Percentiles rank a stretch among this genome's conserved stretches.
phyloP scores from a whole-genome alignment of 495 filamentous ascomycete species.

The Astrothelium macrocarpum region DNA sequence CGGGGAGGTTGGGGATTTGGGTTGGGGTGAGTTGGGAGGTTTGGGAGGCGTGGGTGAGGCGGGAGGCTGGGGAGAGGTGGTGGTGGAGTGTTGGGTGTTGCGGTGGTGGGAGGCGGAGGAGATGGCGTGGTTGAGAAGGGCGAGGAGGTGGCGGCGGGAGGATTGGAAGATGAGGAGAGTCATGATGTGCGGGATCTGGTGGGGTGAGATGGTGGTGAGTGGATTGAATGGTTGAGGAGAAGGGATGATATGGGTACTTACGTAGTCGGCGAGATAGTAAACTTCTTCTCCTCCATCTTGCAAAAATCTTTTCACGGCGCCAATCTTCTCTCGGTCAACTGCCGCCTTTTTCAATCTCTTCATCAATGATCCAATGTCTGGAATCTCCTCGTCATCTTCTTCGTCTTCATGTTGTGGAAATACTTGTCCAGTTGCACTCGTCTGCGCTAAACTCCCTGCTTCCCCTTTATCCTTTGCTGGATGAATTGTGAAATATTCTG shows the following conservation, averaged over 20 bases:
- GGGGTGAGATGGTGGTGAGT: neutral
- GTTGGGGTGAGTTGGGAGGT: neutral
- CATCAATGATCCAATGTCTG: slow-evolving; percentile 57
- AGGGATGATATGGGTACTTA: slow-evolving; percentile 20
- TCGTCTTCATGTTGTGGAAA: slow-evolving; percentile 20
- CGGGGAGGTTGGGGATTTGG: neutral
- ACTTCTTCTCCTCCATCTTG: slow-evolving; percentile 72
- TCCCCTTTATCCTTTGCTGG: slow-evolving; percentile 28
- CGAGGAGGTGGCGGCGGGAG: slow-evolving; percentile 67
- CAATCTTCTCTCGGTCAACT: slow-evolving; percentile 85
- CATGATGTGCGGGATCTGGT: slow-evolving; percentile 74
- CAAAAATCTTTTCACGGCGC: slow-evolving; percentile 69
- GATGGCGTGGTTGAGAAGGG: slow-evolving; percentile 52
- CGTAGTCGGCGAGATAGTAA: slow-evolving; percentile 59
- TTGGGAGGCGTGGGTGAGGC: neutral
- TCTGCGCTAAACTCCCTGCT: slow-evolving; percentile 2
- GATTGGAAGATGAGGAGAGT: slow-evolving; percentile 77
- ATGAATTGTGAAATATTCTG: slow-evolving; percentile 84
- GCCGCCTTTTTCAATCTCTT: slow-evolving; percentile 51
- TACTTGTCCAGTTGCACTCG: slow-evolving; percentile 2
- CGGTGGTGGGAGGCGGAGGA: slow-evolving; percentile 40
- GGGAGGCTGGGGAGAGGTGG: neutral
- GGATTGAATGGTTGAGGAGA: neutral
- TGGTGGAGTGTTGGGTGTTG: slow-evolving; percentile 15
- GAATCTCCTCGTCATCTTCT: slow-evolving; percentile 46